phyloP scores from a whole-genome alignment of 139 green algal species.

The Volvox reticuliferus region DNA sequence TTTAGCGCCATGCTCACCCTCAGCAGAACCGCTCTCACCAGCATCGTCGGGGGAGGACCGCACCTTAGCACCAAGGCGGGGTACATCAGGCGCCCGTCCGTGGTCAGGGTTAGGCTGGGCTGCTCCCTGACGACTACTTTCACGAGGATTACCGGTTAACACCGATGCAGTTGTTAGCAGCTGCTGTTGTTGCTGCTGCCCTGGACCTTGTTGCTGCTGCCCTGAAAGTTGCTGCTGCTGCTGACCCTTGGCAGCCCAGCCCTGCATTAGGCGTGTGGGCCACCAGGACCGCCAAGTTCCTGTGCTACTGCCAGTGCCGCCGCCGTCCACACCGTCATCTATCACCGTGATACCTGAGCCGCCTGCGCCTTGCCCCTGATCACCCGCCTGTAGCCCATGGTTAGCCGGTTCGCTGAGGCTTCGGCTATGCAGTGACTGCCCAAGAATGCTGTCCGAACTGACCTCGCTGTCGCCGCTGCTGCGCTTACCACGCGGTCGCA shows the following conservation, averaged over 20 bases:
- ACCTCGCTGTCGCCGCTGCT: conserved; percentile 22
- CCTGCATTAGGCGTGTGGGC: conserved; percentile 40
- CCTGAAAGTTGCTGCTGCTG: conserved; percentile 2
- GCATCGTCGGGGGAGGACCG: neutral
- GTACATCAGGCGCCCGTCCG: neutral
- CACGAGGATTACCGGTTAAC: neutral
- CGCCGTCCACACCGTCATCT: conserved; percentile 1
- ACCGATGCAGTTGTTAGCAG: neutral
- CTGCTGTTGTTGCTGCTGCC: neutral
- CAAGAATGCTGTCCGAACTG: conserved; percentile 21
- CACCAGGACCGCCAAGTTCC: conserved; percentile 45
- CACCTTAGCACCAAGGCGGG: neutral
- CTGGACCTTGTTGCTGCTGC: conserved; percentile 4
- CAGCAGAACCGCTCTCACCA: neutral
- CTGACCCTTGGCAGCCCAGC: conserved; percentile 36
- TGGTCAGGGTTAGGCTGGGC: neutral
- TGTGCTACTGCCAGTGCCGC: conserved; percentile 1
- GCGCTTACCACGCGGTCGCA: neutral
- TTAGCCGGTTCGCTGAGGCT: conserved; percentile 34
- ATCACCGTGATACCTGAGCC: neutral
- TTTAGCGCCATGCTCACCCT: neutral
- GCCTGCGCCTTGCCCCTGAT: neutral
- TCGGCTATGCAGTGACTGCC: conserved; percentile 23
- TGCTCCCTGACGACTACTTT: neutral
- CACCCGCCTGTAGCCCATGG: conserved; percentile 10